Evolutionary conservation across 2,329 filamentous ascomycete genomes (phyloP).

Genomic region (Elsinoe arachidis): DNA sequence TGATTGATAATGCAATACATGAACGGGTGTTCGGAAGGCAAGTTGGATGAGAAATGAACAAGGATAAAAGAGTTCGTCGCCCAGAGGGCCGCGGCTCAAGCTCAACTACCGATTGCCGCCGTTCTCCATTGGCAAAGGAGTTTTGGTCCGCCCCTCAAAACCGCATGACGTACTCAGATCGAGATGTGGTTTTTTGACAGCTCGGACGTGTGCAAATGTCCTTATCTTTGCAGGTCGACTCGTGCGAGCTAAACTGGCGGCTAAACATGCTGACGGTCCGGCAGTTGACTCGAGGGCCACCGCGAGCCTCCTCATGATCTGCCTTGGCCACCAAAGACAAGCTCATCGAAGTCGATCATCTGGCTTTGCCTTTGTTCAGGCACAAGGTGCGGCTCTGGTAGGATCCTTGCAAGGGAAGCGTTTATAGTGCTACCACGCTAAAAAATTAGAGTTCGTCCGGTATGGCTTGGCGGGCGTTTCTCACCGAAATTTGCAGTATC

Average conservation of each 20-base stretch:
- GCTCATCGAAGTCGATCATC: not conserved
- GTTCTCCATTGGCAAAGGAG: not conserved
- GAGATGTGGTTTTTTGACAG: not conserved
- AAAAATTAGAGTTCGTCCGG: too few species aligned
- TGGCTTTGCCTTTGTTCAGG: not conserved
- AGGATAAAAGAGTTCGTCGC: not conserved
- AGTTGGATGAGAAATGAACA: not conserved
- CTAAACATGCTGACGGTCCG: not conserved
- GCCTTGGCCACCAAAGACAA: conserved; percentile 6
- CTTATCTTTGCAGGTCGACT: not conserved
- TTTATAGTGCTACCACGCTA: too few species aligned
- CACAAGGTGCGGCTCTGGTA: not conserved
- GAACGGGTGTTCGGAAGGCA: not conserved
- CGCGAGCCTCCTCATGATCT: not conserved
- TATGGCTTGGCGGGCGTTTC: too few species aligned
- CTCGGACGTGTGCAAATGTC: not conserved
- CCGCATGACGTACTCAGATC: not conserved
- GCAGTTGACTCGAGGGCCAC: not conserved
- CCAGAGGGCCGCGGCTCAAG: not conserved
- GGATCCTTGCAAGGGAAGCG: not conserved
- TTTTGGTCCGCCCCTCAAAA: not conserved
- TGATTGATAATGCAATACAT: not conserved
- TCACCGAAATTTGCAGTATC: too few species aligned
- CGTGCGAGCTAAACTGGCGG: too few species aligned
- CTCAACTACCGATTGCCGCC: not conserved